Percentiles rank a stretch among this genome's conserved stretches.
Conservation (phyloP, 2,329 filamentous ascomycete species). For the Penicillium sp. region DNA sequence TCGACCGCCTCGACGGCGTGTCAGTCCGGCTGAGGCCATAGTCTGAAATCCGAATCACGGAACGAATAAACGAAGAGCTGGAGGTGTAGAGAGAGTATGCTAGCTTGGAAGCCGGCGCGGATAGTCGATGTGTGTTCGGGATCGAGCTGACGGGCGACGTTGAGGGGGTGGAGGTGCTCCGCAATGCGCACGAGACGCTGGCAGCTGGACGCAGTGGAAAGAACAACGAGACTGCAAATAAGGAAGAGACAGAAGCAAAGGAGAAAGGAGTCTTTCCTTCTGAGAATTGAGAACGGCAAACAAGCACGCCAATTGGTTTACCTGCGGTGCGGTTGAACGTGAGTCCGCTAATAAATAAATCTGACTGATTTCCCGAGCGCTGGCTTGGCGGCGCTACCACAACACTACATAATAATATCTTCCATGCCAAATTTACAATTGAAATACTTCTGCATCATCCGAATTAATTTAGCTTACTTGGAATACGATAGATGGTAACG, state of each 20-base stretch:
- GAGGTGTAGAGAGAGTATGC: slow-evolving; percentile 15
- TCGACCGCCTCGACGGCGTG: slow-evolving; percentile 63
- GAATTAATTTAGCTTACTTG: no score
- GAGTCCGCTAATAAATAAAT: background rate
- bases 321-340: background rate
- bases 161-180: slow-evolving; percentile 12
- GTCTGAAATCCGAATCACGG: no score
- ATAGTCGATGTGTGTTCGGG: no score
- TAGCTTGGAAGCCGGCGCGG: background rate
- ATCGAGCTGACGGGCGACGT: background rate
- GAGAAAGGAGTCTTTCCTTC: background rate
- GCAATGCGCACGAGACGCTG: slow-evolving; percentile 15
- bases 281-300: background rate
- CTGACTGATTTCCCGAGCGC: background rate
- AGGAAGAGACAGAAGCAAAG: background rate
- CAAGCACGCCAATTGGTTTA: slow-evolving; percentile 3
- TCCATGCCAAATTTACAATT: no score
- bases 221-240: background rate
- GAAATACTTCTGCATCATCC: no score
- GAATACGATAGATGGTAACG: slow-evolving; percentile 33
- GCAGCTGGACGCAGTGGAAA: slow-evolving; percentile 6
- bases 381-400: background rate
- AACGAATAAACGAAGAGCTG: no score
- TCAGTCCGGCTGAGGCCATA: slow-evolving; percentile 68
- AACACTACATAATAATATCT: no score